These are phyloP conservation scores for Tetragonia tetragonoides DNA, from an alignment of 148 eudicot species.

Conservation along the genomic window DNA sequence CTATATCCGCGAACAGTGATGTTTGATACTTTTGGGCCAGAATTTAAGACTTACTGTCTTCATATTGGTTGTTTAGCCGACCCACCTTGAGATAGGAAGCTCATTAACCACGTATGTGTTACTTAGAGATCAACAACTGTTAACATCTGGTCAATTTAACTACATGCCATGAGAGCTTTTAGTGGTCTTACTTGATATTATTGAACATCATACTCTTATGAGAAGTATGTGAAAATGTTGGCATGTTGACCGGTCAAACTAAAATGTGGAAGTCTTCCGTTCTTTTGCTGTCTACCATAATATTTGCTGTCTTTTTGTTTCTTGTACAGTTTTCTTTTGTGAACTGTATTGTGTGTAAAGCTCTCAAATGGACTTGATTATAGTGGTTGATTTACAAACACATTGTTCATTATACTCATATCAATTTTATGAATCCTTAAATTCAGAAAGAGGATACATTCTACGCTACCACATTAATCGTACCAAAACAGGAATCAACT, in stretches of 20 bases:
- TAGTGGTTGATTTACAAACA: neutral
- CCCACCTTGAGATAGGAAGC: neutral
- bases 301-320: neutral
- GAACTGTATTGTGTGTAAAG: neutral
- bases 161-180: neutral
- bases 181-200: neutral
- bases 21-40: neutral
- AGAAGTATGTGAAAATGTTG: neutral
- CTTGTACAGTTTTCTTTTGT: neutral
- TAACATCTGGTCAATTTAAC: neutral
- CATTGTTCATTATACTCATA: constrained; percentile 6
- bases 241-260: neutral
- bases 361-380: neutral
- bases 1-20: neutral
- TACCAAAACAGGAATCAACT: constrained; percentile 78
- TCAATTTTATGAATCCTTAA: constrained; percentile 10
- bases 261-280: neutral
- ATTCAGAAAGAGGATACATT: constrained; percentile 53
- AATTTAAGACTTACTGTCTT: neutral
- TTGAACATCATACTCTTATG: neutral
- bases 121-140: neutral
- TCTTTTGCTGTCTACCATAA: neutral
- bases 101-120: neutral
- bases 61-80: neutral
- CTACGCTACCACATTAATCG: constrained; percentile 67